phyloP scores from a whole-genome alignment of 2,329 filamentous ascomycete genomes.

The Colletotrichum truncatum region DNA sequence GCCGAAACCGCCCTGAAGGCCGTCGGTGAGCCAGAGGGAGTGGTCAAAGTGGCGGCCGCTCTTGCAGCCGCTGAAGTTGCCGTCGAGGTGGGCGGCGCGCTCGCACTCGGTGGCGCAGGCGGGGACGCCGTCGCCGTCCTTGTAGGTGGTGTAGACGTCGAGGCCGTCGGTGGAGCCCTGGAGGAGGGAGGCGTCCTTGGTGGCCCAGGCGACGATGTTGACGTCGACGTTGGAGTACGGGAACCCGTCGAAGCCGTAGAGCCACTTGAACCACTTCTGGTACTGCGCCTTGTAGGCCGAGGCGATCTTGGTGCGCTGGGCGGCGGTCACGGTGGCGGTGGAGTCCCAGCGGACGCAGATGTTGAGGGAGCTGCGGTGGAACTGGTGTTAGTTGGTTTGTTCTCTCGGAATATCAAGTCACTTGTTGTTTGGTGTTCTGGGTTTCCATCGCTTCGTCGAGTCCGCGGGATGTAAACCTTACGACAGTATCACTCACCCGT shows the following conservation, averaged over 20 bases:
- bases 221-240: conserved; percentile 48
- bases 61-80: conserved; percentile 48
- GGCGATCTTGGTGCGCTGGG: conserved; percentile 47
- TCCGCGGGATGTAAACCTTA: no score
- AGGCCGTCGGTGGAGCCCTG: conserved; percentile 45
- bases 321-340: conserved; percentile 42
- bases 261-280: conserved; percentile 51
- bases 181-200: conserved; percentile 44
- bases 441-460: no score
- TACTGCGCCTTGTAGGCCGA: conserved; percentile 44
- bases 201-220: conserved; percentile 54
- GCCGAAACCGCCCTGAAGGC: conserved; percentile 52
- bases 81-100: conserved; percentile 52
- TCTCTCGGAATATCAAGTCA: no score
- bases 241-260: conserved; percentile 54
- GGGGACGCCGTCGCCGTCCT: conserved; percentile 47
- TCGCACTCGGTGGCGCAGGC: conserved; percentile 51
- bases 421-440: no score
- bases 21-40: conserved; percentile 56
- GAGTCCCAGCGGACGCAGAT: conserved; percentile 57
- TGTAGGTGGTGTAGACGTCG: conserved; percentile 49
- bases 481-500: conserved; percentile 27
- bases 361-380: conserved; percentile 38
- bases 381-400: not conserved
- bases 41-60: conserved; percentile 53